Evolutionary conservation across 1,139 yeast species (phyloP).

Genomic region (Hyphopichia fennica): DNA sequence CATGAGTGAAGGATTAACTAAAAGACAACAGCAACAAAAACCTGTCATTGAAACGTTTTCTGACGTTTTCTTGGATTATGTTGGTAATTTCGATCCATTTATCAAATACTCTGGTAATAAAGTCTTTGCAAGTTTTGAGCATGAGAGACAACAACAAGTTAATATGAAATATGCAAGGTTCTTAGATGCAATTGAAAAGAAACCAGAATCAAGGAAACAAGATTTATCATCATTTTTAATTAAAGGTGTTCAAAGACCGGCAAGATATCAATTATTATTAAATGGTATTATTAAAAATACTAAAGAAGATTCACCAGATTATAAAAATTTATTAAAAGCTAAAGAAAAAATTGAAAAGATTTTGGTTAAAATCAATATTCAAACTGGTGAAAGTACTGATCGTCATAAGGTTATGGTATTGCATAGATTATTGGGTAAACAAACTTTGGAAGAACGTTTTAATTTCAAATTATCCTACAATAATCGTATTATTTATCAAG

Average conservation of each 20-base stretch:
- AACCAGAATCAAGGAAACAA: constrained; percentile 86
- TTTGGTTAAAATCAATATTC: constrained; percentile 78
- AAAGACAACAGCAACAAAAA: constrained; percentile 78
- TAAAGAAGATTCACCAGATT: constrained; percentile 71
- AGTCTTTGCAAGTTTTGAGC: constrained; percentile 92
- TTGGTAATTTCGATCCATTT: constrained; percentile 88
- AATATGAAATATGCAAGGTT: constrained; percentile 89
- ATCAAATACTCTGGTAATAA: constrained; percentile 94
- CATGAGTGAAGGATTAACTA: constrained; percentile 84
- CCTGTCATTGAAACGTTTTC: constrained; percentile 87
- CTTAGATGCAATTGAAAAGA: constrained; percentile 85
- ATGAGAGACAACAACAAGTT: constrained; percentile 89
- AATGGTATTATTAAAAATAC: constrained; percentile 85
- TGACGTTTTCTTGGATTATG: constrained; percentile 80
- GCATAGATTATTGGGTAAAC: constrained; percentile 78
- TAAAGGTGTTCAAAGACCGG: constrained; percentile 95
- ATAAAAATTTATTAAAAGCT: constrained; percentile 68
- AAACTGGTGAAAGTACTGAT: constrained; percentile 94
- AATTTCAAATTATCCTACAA: constrained; percentile 77
- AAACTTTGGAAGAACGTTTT: constrained; percentile 61
- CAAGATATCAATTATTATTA: constrained; percentile 84
- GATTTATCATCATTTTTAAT: constrained; percentile 92
- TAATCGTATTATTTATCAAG: constrained; percentile 78
- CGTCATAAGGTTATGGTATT: constrained; percentile 85
- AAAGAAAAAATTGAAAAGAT: constrained; percentile 74